Evolutionary conservation across 2,329 filamentous ascomycete species (phyloP), one percentile per base, ranked within the genome.

Genomic region (Aspergillus sp.): DNA sequence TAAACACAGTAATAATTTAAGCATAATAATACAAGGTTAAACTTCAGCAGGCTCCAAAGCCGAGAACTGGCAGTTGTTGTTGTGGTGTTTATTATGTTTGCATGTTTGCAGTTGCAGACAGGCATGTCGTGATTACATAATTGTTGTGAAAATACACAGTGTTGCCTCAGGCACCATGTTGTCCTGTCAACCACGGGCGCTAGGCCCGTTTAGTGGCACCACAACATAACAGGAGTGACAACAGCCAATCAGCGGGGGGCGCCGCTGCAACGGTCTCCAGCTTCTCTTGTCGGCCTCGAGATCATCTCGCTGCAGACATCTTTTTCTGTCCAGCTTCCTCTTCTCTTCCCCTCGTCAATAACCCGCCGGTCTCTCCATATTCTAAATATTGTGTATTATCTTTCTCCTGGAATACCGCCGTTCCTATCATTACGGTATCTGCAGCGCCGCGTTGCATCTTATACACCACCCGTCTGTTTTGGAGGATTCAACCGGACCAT

Each of bases 211-310:
- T 24, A 38, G 68, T 62, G 1, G 38, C 50, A 69, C 60, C 69
- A 75, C 65, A 76, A 74, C 74, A 76, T 70, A 74, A 74, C 73
- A 75, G 69, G 58, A 63, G 62, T 70, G 74, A 74, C 73, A 75
- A 68, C 59, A 63, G 62, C 64, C 62, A 63, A 54, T 68, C 60
- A 68, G 62, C 62, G 67, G 68, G 68, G 17, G 51, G 26, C 26
- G 9, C 26, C 3, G 26, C 26, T 11, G 26, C 26, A 30, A 30
- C 26, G 26, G 26, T 30, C 26, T 30, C 26, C 26, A 30, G 26
- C 26, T 30, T 30, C 26, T 43, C 51, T 53, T 65, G 66, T 66
- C 63, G 66, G 62, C 66, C 68, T 69, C 57, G 59, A 61, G 58
- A 36, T 59, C 55, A 60, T 64, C 63, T 63, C 61, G 57, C 26